Percentiles rank a stretch among this genome's conserved stretches.
phyloP scores from a whole-genome alignment of 2,329 filamentous ascomycete species.

The Fusarium buxicola region DNA sequence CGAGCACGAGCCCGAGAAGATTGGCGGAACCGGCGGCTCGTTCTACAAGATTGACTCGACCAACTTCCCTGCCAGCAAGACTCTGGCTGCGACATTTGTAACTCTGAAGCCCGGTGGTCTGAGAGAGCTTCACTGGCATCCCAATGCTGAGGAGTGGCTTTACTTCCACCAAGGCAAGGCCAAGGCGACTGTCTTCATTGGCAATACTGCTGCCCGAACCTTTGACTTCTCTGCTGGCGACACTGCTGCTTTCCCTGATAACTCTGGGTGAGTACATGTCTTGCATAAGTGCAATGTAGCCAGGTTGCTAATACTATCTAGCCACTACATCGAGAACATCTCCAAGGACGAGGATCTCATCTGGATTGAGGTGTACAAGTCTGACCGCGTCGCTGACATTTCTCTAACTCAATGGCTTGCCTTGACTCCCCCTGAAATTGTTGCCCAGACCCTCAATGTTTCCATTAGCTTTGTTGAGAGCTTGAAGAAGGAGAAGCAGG shows the following conservation, averaged over 20 bases:
- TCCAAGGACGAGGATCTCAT: slow-evolving; percentile 71
- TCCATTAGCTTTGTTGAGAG: slow-evolving; percentile 65
- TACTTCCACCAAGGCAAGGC: slow-evolving; percentile 74
- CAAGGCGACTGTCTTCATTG: slow-evolving; percentile 74
- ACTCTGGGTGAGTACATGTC: slow-evolving; percentile 58
- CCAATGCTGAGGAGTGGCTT: slow-evolving; percentile 77
- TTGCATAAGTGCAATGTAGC: too few relatives aligned
- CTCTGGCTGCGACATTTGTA: slow-evolving; percentile 73
- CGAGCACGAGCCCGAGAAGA: slow-evolving; percentile 65
- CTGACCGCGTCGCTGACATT: slow-evolving; percentile 74
- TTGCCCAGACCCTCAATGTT: slow-evolving; percentile 70
- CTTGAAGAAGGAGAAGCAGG: slow-evolving; percentile 73
- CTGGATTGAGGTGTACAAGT: slow-evolving; percentile 78
- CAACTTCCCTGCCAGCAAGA: slow-evolving; percentile 74
- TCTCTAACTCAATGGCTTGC: slow-evolving; percentile 76
- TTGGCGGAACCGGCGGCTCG: slow-evolving; percentile 71
- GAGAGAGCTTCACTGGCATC: slow-evolving; percentile 77
- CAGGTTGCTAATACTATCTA: slow-evolving; percentile 16
- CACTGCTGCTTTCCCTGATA: slow-evolving; percentile 75
- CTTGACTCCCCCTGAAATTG: slow-evolving; percentile 71
- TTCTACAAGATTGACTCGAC: slow-evolving; percentile 74
- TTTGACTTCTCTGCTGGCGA: slow-evolving; percentile 77
- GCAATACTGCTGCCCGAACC: slow-evolving; percentile 69
- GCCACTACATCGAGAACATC: slow-evolving; percentile 78
- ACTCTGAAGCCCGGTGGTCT: slow-evolving; percentile 71